These are phyloP conservation scores for Hysterium pulicare DNA, from an alignment of 2,329 filamentous ascomycete genomes.

Conservation along the genomic window DNA sequence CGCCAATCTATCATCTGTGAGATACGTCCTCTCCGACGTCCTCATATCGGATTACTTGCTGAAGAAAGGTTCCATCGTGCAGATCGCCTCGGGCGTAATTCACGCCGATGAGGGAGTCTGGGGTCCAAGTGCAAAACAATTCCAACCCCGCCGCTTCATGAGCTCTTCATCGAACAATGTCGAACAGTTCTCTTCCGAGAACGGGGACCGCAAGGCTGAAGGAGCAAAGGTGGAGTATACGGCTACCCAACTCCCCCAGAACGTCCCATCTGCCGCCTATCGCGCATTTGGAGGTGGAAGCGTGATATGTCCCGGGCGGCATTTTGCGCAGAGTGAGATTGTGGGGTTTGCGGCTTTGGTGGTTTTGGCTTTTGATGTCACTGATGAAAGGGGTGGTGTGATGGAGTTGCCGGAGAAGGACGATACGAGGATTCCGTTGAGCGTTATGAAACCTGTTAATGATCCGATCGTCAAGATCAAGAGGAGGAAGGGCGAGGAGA, in stretches of 20 bases:
- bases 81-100: conserved; percentile 24
- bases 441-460: conserved; percentile 1
- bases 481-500: not conserved
- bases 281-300: conserved; percentile 31
- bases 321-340: conserved; percentile 35
- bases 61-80: conserved; percentile 23
- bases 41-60: conserved; percentile 34
- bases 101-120: conserved; percentile 24
- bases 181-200: conserved; percentile 23
- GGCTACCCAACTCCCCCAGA: conserved; percentile 1
- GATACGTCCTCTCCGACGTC: conserved; percentile 39
- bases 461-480: not conserved
- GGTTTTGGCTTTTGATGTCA: conserved; percentile 27
- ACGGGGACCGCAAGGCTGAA: conserved; percentile 36
- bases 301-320: conserved; percentile 33
- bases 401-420: conserved; percentile 2
- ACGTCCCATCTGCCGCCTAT: conserved; percentile 16
- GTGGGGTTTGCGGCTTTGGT: conserved; percentile 25
- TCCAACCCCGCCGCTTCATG: conserved; percentile 30
- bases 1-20: conserved; percentile 33
- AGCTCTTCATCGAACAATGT: conserved; percentile 1
- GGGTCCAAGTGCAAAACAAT: conserved; percentile 26
- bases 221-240: not conserved
- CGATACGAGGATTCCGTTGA: conserved; percentile 1
- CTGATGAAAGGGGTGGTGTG: not conserved